These are phyloP conservation scores for Allantophomopsis lycopodina DNA, from an alignment of 2,329 filamentous ascomycete genomes.

Conservation along the genomic window DNA sequence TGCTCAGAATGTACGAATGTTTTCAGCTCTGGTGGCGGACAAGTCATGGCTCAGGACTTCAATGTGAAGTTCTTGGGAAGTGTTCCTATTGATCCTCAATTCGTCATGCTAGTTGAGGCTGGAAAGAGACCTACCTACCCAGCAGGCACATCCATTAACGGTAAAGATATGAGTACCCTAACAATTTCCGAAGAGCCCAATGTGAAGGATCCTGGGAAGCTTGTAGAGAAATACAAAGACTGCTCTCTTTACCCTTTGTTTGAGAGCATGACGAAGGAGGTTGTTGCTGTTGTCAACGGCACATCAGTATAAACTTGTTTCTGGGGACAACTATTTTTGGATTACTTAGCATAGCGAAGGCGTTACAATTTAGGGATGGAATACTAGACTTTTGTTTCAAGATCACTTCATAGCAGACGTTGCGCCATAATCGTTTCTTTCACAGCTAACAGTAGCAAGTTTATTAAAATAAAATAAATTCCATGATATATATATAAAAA, in stretches of 20 bases:
- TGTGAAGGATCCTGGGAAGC: conserved; percentile 24
- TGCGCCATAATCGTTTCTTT: too few relatives aligned
- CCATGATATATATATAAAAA: too few relatives aligned
- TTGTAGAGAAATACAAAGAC: conserved; percentile 59
- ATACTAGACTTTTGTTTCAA: too few relatives aligned
- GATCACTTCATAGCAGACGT: too few relatives aligned
- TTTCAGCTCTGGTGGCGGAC: conserved; percentile 81
- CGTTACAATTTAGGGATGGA: background rate
- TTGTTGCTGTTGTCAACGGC: conserved; percentile 22
- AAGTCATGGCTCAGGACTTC: conserved; percentile 81
- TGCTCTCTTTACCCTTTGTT: conserved; percentile 63
- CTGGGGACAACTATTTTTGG: too few relatives aligned
- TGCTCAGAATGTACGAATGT: conserved; percentile 82
- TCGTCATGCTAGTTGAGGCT: conserved; percentile 77
- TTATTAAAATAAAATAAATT: too few relatives aligned
- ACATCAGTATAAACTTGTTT: background rate
- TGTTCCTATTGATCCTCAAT: conserved; percentile 87
- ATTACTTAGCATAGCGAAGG: background rate
- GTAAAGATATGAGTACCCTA: conserved; percentile 31
- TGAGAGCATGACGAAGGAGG: conserved; percentile 41
- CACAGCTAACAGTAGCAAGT: too few relatives aligned
- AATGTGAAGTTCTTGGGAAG: conserved; percentile 71
- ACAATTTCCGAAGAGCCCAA: conserved; percentile 12
- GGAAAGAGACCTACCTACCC: conserved; percentile 52
- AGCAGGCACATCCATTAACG: conserved; percentile 47